These are phyloP conservation scores for Epichloe brachyelytri DNA, from an alignment of 2,329 filamentous ascomycete genomes.

Conservation along the genomic window DNA sequence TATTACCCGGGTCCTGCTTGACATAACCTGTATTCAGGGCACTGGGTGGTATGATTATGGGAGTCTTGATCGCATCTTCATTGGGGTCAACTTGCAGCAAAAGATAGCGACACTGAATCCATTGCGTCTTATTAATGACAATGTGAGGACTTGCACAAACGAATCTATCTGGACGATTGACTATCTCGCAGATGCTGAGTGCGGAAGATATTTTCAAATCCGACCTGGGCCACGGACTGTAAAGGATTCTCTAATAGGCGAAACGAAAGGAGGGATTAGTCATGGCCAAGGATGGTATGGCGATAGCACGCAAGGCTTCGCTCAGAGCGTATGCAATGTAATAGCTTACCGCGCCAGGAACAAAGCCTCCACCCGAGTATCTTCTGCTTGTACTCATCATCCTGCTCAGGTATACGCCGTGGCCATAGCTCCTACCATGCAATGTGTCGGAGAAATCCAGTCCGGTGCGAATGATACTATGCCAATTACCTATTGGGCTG, in stretches of 20 bases:
- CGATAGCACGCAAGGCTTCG: not conserved
- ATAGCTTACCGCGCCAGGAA: not conserved
- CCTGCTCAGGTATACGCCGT: slow-evolving; percentile 72
- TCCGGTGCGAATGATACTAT: slow-evolving; percentile 74
- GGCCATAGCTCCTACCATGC: slow-evolving; percentile 58
- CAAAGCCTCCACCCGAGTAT: not conserved
- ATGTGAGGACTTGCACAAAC: slow-evolving; percentile 42
- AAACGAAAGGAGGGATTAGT: not conserved
- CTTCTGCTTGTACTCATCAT: slow-evolving; percentile 13
- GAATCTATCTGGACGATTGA: slow-evolving; percentile 59
- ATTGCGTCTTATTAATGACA: slow-evolving; percentile 64
- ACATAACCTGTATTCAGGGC: slow-evolving; percentile 11
- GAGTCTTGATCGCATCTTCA: slow-evolving; percentile 1
- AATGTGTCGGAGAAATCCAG: slow-evolving; percentile 52
- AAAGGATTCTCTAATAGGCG: not conserved
- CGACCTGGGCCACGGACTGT: slow-evolving; percentile 51
- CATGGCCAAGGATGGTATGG: not conserved
- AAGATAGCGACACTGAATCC: slow-evolving; percentile 83
- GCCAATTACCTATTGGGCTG: slow-evolving; percentile 67
- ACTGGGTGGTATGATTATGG: slow-evolving; percentile 6
- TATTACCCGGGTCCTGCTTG: slow-evolving; percentile 13
- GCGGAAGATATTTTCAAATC: slow-evolving; percentile 44
- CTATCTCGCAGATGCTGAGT: slow-evolving; percentile 72
- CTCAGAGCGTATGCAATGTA: no score
- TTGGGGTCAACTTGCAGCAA: slow-evolving; percentile 35